These are phyloP conservation scores for Penicillium steckii DNA, from an alignment of 495 filamentous ascomycete genomes.

Conservation along the genomic window DNA sequence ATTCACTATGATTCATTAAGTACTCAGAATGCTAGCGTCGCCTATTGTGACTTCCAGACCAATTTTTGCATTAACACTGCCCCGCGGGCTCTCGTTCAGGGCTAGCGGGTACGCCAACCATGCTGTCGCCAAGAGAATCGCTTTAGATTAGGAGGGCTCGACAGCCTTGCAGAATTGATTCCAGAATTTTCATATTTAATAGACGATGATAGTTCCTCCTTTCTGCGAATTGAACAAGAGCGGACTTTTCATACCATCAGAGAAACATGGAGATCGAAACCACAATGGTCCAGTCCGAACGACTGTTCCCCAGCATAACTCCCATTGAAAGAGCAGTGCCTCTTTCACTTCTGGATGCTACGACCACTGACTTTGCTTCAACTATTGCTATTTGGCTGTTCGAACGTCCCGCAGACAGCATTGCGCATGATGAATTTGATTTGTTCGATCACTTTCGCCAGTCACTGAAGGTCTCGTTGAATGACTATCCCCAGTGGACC, in stretches of 20 bases:
- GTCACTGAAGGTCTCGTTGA: conserved; percentile 22
- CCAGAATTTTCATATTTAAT: not conserved
- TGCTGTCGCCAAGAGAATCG: not conserved
- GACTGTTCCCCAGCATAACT: conserved; percentile 8
- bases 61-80: not conserved
- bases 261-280: not conserved
- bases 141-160: not conserved
- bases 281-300: conserved; percentile 8
- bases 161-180: not conserved
- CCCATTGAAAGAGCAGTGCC: conserved; percentile 2
- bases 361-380: conserved; percentile 20
- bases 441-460: conserved; percentile 19
- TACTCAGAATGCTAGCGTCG: not conserved
- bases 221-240: not conserved
- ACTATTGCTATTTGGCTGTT: conserved; percentile 29
- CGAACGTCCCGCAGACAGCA: conserved; percentile 11
- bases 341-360: conserved; percentile 34
- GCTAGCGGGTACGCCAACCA: not conserved
- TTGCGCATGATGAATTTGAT: not conserved
- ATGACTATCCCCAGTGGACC: conserved; percentile 33
- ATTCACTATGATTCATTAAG: not conserved
- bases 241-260: no score
- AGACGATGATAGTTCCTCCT: not conserved
- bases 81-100: not conserved
- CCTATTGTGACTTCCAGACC: not conserved